A percentile compares a stretch with the other conserved stretches of the same genome.
phyloP scores from a whole-genome alignment of 164 flowering plant genomes.

The Vitis vinifera region DNA sequence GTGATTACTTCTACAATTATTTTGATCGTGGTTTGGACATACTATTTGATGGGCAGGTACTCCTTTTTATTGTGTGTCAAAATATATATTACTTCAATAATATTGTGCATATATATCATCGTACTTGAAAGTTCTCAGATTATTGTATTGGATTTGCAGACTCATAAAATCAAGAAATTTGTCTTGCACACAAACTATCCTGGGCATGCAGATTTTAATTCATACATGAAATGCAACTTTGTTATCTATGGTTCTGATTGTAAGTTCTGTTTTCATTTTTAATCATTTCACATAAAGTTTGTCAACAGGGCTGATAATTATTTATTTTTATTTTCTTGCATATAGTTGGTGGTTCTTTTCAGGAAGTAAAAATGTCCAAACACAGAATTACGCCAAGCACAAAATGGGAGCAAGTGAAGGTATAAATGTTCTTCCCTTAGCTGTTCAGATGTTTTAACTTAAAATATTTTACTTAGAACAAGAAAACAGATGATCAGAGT shows the following conservation, averaged over 20 bases:
- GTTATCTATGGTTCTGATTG: constrained; percentile 58
- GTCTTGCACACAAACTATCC: constrained; percentile 95
- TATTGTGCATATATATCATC: neutral
- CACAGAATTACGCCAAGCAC: constrained; percentile 79
- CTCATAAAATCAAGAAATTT: constrained; percentile 92
- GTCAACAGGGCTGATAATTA: neutral
- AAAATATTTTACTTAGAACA: neutral
- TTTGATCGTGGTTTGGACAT: constrained; percentile 93
- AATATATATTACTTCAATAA: neutral
- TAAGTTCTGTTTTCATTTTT: constrained; percentile 22
- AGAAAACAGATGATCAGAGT: neutral
- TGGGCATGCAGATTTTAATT: constrained; percentile 96
- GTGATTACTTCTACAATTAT: constrained; percentile 94
- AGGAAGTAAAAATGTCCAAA: constrained; percentile 51
- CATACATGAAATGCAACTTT: constrained; percentile 95
- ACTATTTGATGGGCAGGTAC: constrained; percentile 96
- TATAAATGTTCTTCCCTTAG: constrained; percentile 13
- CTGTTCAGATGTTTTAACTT: neutral
- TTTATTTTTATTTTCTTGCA: constrained; percentile 4
- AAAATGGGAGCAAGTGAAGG: constrained; percentile 99
- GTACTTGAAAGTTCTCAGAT: constrained; percentile 4
- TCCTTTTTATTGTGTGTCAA: neutral
- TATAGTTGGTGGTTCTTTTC: constrained; percentile 52
- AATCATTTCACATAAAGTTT: neutral
- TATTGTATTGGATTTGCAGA: constrained; percentile 52